Evolutionary conservation across 352 stramenopile species (phyloP).

Genomic region (Pythium utonaiense): DNA sequence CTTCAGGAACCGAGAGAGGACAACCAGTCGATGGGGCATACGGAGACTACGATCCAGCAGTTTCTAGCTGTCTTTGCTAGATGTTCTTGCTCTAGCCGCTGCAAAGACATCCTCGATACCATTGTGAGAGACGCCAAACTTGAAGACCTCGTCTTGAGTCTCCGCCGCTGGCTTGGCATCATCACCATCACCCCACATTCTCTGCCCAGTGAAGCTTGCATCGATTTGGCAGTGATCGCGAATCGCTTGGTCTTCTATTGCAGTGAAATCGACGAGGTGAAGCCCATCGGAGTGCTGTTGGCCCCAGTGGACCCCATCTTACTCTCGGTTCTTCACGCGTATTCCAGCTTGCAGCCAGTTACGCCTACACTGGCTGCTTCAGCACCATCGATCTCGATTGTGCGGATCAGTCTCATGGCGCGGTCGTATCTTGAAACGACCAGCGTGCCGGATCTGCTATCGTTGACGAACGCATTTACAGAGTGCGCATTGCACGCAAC

Average conservation of each 20-base stretch:
- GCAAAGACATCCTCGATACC: not conserved
- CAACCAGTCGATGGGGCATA: conserved; percentile 3
- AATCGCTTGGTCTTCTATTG: conserved; percentile 14
- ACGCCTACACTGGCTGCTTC: not conserved
- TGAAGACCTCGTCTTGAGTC: conserved; percentile 16
- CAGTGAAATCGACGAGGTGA: not conserved
- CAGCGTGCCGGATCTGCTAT: conserved; percentile 11
- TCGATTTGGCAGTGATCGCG: conserved; percentile 6
- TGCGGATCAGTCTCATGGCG: conserved; percentile 21
- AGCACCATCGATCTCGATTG: conserved; percentile 10
- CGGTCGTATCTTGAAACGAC: conserved; percentile 13
- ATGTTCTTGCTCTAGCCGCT: not conserved
- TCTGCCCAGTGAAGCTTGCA: not conserved
- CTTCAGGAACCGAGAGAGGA: not conserved
- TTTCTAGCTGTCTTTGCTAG: conserved; percentile 9
- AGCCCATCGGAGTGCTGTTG: not conserved
- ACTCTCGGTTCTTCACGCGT: conserved; percentile 3
- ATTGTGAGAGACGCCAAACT: conserved; percentile 5
- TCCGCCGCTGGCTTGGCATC: conserved; percentile 19
- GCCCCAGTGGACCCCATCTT: conserved; percentile 5
- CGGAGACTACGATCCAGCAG: conserved; percentile 7
- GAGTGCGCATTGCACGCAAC: not conserved
- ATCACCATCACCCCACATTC: not conserved
- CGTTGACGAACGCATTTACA: conserved; percentile 7
- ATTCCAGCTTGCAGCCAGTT: not conserved